A percentile compares a stretch with the other conserved stretches of the same genome.
Evolutionary conservation across 164 flowering plant species (phyloP).

Genomic region (Dillenia suffruticosa): DNA sequence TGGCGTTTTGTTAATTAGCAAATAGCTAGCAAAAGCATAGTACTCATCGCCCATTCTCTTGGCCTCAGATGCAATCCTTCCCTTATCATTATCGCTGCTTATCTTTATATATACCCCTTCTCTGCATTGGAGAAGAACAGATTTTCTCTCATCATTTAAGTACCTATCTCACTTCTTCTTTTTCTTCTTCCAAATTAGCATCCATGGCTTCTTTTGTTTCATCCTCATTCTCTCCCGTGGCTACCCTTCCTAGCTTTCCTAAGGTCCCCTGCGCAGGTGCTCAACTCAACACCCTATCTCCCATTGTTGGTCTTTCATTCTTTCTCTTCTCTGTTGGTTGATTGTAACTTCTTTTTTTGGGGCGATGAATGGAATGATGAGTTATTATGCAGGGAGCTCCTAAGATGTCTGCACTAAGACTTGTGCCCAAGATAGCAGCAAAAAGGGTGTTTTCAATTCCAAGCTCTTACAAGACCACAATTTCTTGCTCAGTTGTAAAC

Average conservation of each 20-base stretch:
- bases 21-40: constrained; percentile 1
- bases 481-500: constrained; percentile 36
- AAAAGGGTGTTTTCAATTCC: constrained; percentile 13
- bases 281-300: constrained; percentile 3
- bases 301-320: constrained; percentile 10
- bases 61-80: not conserved
- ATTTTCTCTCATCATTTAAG: not conserved
- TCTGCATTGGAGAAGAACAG: not conserved
- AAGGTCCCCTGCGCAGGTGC: constrained; percentile 1
- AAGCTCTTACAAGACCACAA: constrained; percentile 20
- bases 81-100: constrained; percentile 13
- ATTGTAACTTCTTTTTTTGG: no score
- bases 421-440: constrained; percentile 16
- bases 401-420: constrained; percentile 18
- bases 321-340: no score
- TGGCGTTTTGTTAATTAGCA: no score
- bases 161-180: not conserved
- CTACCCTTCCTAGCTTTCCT: constrained; percentile 13
- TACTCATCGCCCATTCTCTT: constrained; percentile 4
- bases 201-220: constrained; percentile 26
- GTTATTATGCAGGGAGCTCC: constrained; percentile 21
- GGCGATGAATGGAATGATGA: not conserved
- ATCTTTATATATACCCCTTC: constrained; percentile 5
- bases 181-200: not conserved
- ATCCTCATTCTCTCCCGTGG: constrained; percentile 18